Conservation (phyloP, 2,329 filamentous ascomycete species). For the Fusarium torulosum region DNA sequence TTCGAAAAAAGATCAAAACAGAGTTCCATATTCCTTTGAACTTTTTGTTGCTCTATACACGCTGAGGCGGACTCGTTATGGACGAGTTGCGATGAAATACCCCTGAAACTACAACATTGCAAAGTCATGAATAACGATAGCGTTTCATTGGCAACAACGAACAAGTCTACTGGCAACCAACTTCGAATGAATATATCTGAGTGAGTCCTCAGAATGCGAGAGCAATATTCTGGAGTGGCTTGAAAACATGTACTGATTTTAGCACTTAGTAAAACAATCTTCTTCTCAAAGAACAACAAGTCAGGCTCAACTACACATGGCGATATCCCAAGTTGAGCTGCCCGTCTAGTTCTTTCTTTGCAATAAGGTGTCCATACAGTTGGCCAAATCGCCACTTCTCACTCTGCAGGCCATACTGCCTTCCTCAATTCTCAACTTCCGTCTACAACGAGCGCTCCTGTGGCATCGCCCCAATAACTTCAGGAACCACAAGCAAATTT, state of each 20-base stretch:
- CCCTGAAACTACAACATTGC: neutral
- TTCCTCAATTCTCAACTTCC: neutral
- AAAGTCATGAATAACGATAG: neutral
- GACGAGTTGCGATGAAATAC: neutral
- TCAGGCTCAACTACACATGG: neutral
- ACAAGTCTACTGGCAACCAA: neutral
- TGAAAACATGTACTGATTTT: neutral
- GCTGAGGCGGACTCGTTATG: neutral
- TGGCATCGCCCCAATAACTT: neutral
- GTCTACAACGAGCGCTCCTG: neutral
- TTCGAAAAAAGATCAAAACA: accelerated
- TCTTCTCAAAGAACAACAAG: neutral
- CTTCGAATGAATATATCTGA: neutral
- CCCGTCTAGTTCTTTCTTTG: too few species aligned
- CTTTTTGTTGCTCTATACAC: neutral
- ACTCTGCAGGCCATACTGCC: neutral
- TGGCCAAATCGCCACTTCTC: neutral
- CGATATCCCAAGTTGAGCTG: neutral
- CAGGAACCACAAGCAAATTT: neutral
- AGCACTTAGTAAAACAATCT: neutral
- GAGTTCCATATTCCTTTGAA: accelerated
- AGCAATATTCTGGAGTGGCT: neutral
- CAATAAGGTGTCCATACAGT: too few species aligned
- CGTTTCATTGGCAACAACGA: neutral
- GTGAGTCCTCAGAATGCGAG: neutral